Base-by-base conservation (phyloP, 1,284 basidiomycete genomes). In the Heterobasidion occidentale region DNA sequence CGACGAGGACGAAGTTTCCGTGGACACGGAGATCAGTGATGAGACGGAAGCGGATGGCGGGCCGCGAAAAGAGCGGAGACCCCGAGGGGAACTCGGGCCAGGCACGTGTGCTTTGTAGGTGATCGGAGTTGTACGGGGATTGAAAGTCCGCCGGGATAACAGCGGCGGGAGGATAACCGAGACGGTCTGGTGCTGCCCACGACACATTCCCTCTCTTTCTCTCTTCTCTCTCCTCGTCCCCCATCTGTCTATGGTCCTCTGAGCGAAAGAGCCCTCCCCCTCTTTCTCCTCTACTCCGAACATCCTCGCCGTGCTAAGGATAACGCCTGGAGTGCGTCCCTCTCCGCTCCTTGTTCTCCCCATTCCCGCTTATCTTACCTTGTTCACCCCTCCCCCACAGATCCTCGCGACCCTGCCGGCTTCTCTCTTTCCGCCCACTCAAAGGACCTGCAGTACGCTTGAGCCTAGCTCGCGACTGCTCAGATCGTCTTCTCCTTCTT, bases 361-460 rank as follows among this genome's bases (percentile, higher is more conserved):
- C 53, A 12, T 27, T 53, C 56, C 49, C 48, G 55, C 49, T 52
- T 51, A 50, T 53, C 52, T 51, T 45, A 27, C 44, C 38, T 35
- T 42, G 11, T 42, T 42, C 7, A n/a, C 38, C 38, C 2, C 3
- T 7, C 27, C 27, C 27, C 27, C 9, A 15, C 71, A 92, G 88
- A 80, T 84, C 90, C 61, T 94, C 92, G 91, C 91, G 92, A 93
- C 92, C 91, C 92, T 88, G 84, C 80, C 88, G 87, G 88, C 86
- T 78, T 80, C 86, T 79, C 70, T 71, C 65, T 69, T 78, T 79
- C 75, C 69, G 71, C 66, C 65, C 62, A 67, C 67, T 69, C 69
- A 65, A 55, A 58, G 61, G 60, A 62, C 65, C 67, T 70, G 64
- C 63, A 67, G 68, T 71, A 74, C 84, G 84, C 84, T 84, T 80